phyloP scores from a whole-genome alignment of 73 alveolate genomes.

The Tetrahymena malaccensis region DNA sequence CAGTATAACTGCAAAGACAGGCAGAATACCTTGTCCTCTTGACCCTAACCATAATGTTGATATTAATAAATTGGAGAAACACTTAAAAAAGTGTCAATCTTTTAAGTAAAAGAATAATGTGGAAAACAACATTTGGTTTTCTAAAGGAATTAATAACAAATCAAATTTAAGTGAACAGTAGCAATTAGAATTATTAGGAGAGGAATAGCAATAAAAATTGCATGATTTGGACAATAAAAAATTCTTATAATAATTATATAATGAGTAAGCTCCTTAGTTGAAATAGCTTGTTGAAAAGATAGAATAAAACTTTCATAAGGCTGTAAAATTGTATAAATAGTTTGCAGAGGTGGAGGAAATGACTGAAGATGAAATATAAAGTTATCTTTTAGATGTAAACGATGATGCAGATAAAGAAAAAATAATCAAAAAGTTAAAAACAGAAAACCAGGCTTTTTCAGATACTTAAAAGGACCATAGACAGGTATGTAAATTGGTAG shows the following conservation, averaged over 20 bases:
- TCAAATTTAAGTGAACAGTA: slow-evolving; percentile 1
- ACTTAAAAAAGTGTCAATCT: slow-evolving; percentile 46
- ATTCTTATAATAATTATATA: not conserved
- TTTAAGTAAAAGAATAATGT: slow-evolving; percentile 4
- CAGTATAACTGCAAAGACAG: not conserved
- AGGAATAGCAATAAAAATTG: not conserved
- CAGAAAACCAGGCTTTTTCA: not conserved
- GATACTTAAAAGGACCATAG: slow-evolving; percentile 22
- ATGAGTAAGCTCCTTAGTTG: not conserved
- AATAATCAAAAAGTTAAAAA: not conserved
- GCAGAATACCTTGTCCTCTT: slow-evolving; percentile 46
- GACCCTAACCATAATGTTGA: slow-evolving; percentile 44
- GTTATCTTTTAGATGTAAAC: slow-evolving; percentile 8
- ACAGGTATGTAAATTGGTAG: slow-evolving; percentile 21
- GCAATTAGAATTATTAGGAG: not conserved
- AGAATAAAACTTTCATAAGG: not conserved
- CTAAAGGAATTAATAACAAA: slow-evolving; percentile 35
- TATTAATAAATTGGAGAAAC: slow-evolving; percentile 35
- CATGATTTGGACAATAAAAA: not conserved
- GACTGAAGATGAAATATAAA: not conserved
- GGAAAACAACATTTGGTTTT: slow-evolving; percentile 25
- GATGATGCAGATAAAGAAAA: not conserved
- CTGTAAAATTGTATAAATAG: not conserved
- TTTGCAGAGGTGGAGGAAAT: not conserved
- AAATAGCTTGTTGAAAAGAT: not conserved